A percentile compares a stretch with the other conserved stretches of the same genome.
Evolutionary conservation across 768 basidiomycete genomes (phyloP).

Genomic region (Chalciporus sphaerocephalus): DNA sequence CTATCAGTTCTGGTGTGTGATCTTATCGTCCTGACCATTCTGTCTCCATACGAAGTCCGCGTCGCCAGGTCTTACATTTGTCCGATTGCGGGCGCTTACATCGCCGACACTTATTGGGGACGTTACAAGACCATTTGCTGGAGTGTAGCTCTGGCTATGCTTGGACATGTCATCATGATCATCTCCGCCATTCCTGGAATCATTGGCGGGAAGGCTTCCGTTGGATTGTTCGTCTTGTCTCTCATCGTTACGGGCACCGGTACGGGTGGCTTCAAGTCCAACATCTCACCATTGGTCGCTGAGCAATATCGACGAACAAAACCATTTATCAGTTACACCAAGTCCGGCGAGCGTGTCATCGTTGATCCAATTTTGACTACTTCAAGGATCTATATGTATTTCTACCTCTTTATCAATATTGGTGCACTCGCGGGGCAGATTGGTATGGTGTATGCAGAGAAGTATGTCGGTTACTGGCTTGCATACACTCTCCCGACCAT

Average conservation of each 20-base stretch:
- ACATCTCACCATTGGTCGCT: conserved; percentile 73
- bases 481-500: conserved; percentile 61
- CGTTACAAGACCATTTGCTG: conserved; percentile 71
- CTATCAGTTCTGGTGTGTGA: conserved; percentile 73
- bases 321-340: conserved; percentile 47
- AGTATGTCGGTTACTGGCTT: conserved; percentile 66
- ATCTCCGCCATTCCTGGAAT: conserved; percentile 61
- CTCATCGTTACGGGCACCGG: conserved; percentile 56
- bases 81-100: conserved; percentile 65
- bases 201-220: conserved; percentile 48
- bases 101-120: conserved; percentile 70
- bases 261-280: conserved; percentile 71
- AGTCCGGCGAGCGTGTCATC: conserved; percentile 63
- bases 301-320: conserved; percentile 64
- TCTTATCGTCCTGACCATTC: too few relatives aligned
- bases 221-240: conserved; percentile 53
- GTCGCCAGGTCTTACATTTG: conserved; percentile 62
- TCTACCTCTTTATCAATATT: conserved; percentile 71
- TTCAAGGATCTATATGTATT: conserved; percentile 72
- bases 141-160: conserved; percentile 53
- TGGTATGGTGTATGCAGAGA: conserved; percentile 63
- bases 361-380: conserved; percentile 69
- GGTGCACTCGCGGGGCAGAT: conserved; percentile 69
- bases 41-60: too few relatives aligned
- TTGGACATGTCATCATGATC: conserved; percentile 66